phyloP scores from a whole-genome alignment of 495 filamentous ascomycete genomes.

The Podospora didyma region DNA sequence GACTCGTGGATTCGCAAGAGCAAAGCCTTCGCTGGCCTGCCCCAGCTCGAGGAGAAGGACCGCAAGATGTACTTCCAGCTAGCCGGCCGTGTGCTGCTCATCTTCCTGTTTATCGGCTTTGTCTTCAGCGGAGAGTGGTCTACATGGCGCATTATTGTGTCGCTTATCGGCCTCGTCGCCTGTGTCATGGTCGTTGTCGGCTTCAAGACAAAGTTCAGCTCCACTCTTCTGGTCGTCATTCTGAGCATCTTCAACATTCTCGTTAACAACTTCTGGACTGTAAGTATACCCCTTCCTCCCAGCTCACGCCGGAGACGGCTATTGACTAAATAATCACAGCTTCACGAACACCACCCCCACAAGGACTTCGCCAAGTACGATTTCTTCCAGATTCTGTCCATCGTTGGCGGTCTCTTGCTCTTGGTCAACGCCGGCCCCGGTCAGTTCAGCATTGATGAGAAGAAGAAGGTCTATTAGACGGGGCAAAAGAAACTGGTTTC shows the following conservation, averaged over 20 bases:
- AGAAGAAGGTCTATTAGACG: slow-evolving; percentile 97
- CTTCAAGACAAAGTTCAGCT: slow-evolving; percentile 99
- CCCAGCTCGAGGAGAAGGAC: slow-evolving; percentile 95
- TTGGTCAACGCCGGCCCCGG: slow-evolving; percentile 98
- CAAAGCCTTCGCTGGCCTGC: slow-evolving; percentile 92
- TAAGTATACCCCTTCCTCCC: slow-evolving; percentile 50
- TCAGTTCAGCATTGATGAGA: slow-evolving; percentile 97
- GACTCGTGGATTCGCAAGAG: slow-evolving; percentile 97
- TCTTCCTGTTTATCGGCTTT: slow-evolving; percentile 95
- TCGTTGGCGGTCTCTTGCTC: slow-evolving; percentile 92
- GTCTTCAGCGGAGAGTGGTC: slow-evolving; percentile 94
- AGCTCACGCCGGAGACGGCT: neutral
- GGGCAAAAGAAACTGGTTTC: neutral
- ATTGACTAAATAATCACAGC: slow-evolving; percentile 46
- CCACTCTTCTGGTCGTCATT: slow-evolving; percentile 87
- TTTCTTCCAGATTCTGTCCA: slow-evolving; percentile 99
- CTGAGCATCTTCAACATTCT: slow-evolving; percentile 93
- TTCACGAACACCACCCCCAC: slow-evolving; percentile 96
- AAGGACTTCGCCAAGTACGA: slow-evolving; percentile 99
- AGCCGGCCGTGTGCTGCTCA: slow-evolving; percentile 89
- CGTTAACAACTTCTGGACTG: slow-evolving; percentile 99
- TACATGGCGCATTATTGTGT: slow-evolving; percentile 77
- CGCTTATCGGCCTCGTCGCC: slow-evolving; percentile 76
- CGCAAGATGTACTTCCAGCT: slow-evolving; percentile 99
- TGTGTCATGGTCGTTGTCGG: slow-evolving; percentile 99